Conservation (phyloP, 2,329 filamentous ascomycete species). For the Talaromyces sp. region DNA sequence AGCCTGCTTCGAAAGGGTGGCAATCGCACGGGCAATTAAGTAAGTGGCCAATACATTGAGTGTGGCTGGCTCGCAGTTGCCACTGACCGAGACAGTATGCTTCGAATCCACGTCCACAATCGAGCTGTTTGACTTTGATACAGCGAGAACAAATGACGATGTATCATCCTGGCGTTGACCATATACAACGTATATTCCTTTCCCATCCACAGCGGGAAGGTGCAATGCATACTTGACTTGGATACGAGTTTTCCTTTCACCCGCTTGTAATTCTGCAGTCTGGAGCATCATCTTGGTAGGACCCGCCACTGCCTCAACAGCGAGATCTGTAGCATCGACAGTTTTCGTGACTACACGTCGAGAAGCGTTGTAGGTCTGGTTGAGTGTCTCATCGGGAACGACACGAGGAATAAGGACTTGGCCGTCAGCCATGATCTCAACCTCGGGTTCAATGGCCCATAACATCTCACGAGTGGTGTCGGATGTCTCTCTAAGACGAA, state of each 20-base stretch:
- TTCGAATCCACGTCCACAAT: neutral
- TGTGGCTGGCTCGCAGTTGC: neutral
- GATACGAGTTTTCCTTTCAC: neutral
- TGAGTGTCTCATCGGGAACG: constrained; percentile 1
- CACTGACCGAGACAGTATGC: neutral
- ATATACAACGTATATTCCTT: neutral
- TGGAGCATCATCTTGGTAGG: neutral
- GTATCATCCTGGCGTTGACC: neutral
- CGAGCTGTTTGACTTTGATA: neutral
- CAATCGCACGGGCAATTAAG: neutral
- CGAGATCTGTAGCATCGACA: neutral
- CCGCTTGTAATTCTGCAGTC: neutral
- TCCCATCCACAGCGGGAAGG: neutral
- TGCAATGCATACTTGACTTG: neutral
- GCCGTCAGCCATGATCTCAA: constrained; percentile 19
- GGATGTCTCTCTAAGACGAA: constrained; percentile 12
- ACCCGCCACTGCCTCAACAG: neutral
- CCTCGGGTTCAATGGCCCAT: constrained; percentile 27
- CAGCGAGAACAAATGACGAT: neutral
- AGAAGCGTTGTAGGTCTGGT: neutral
- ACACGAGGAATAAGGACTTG: constrained; percentile 24
- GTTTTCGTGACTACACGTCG: neutral
- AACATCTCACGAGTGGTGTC: constrained; percentile 13
- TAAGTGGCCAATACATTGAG: neutral
- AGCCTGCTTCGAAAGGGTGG: neutral